A percentile compares a stretch with the other conserved stretches of the same genome.
Conservation (phyloP, 495 filamentous ascomycete species). For the Penicillium coffeae region DNA sequence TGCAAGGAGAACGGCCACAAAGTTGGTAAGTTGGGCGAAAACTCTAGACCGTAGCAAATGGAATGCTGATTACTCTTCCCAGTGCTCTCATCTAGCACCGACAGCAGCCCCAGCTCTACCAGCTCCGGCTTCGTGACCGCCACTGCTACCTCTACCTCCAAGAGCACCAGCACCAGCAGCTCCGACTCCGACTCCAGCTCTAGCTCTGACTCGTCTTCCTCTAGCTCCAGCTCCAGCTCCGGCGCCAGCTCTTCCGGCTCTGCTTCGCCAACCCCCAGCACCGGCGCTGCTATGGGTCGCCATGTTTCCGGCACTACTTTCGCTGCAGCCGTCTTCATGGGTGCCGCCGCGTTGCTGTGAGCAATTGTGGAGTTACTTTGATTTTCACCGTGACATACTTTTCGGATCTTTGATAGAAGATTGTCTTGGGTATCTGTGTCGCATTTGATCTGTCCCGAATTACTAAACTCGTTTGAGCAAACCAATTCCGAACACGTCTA, state of each 20-base stretch:
- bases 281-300: constrained; percentile 17
- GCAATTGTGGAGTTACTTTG: background rate
- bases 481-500: constrained; percentile 8
- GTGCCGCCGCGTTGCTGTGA: constrained; percentile 38
- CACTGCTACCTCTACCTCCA: constrained; percentile 7
- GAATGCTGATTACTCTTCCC: background rate
- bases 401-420: constrained; percentile 14
- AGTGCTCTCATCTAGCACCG: constrained; percentile 9
- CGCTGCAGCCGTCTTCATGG: constrained; percentile 37
- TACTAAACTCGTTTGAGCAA: background rate
- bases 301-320: constrained; percentile 35
- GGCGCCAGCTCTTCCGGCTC: constrained; percentile 9
- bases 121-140: constrained; percentile 21
- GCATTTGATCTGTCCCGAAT: constrained; percentile 10
- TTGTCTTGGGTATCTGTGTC: constrained; percentile 12
- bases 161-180: constrained; percentile 5
- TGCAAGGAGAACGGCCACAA: constrained; percentile 31
- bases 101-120: constrained; percentile 12
- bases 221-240: constrained; percentile 6
- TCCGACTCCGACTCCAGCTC: constrained; percentile 12
- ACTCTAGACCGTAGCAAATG: background rate
- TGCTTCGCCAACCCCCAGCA: constrained; percentile 15
- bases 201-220: background rate
- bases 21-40: constrained; percentile 29
- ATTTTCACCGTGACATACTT: background rate